These are phyloP conservation scores for Dioscorea cayenensis DNA, from an alignment of 116 monocot species.

Conservation along the genomic window DNA sequence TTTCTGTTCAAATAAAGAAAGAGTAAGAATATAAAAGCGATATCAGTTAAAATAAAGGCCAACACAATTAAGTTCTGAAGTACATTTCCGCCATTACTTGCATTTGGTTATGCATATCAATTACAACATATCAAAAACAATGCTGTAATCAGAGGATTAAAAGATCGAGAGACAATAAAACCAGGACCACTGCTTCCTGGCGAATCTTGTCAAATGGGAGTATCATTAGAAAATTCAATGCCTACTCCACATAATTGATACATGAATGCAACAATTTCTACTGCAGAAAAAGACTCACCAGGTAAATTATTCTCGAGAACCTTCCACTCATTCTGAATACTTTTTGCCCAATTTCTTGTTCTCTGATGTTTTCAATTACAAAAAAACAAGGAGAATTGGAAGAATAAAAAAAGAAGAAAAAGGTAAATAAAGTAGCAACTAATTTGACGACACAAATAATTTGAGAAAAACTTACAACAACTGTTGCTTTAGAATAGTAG, in stretches of 20 bases:
- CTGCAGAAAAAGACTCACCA: slow-evolving; percentile 22
- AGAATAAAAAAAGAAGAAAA: not conserved
- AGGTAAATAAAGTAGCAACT: not conserved
- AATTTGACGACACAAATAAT: not conserved
- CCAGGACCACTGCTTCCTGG: no score
- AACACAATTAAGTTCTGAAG: not conserved
- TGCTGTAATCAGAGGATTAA: no score
- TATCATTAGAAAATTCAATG: no score
- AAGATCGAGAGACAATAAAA: no score
- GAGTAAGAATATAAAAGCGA: not conserved
- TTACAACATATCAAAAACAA: not conserved
- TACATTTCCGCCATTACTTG: not conserved
- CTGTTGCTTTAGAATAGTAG: slow-evolving; percentile 23
- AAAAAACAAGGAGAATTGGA: slow-evolving; percentile 1
- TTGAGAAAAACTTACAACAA: slow-evolving; percentile 10
- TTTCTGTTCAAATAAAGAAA: slow-evolving; percentile 25
- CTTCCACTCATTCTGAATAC: slow-evolving; percentile 75
- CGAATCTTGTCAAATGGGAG: no score
- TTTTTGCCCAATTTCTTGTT: slow-evolving; percentile 51
- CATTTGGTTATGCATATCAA: not conserved
- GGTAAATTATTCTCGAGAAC: slow-evolving; percentile 77
- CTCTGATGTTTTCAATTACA: slow-evolving; percentile 25
- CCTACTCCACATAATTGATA: no score
- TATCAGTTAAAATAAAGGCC: not conserved
- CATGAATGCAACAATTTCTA: not conserved